Conservation (phyloP, 352 stramenopile genomes). For the Globisporangium apiculatum region DNA sequence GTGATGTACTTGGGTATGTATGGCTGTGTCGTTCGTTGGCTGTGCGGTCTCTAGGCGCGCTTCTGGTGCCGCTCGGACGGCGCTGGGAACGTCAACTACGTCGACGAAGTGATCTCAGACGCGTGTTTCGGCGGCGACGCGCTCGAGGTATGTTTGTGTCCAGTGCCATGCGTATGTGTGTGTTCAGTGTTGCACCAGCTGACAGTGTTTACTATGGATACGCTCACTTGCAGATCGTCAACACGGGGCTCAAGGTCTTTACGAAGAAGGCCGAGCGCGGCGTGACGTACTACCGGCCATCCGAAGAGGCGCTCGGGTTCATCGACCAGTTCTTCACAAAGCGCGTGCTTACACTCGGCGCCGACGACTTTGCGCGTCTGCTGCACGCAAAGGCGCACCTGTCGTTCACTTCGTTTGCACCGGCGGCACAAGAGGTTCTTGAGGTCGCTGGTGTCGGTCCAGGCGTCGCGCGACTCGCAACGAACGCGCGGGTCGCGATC, state of each 20-base stretch:
- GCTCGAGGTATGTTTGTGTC: constrained; percentile 31
- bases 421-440: constrained; percentile 26
- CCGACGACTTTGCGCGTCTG: constrained; percentile 38
- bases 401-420: constrained; percentile 36
- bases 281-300: constrained; percentile 79
- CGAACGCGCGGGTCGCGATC: constrained; percentile 40
- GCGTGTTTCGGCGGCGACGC: constrained; percentile 62
- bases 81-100: constrained; percentile 72
- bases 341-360: constrained; percentile 40
- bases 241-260: constrained; percentile 89
- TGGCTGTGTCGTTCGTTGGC: not conserved
- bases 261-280: constrained; percentile 62
- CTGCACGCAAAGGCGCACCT: constrained; percentile 51
- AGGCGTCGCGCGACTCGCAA: constrained; percentile 39
- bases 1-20: no score
- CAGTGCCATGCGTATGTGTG: no score
- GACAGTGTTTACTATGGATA: not conserved
- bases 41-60: constrained; percentile 12
- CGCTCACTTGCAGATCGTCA: constrained; percentile 76
- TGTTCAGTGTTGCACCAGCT: no score
- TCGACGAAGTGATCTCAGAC: constrained; percentile 57
- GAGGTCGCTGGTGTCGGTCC: constrained; percentile 36
- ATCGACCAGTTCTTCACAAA: constrained; percentile 87
- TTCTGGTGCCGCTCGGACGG: constrained; percentile 79
- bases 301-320: constrained; percentile 80